Conservation (phyloP, 805 yeast species). For the Wilhelminamyces savonicus region DNA sequence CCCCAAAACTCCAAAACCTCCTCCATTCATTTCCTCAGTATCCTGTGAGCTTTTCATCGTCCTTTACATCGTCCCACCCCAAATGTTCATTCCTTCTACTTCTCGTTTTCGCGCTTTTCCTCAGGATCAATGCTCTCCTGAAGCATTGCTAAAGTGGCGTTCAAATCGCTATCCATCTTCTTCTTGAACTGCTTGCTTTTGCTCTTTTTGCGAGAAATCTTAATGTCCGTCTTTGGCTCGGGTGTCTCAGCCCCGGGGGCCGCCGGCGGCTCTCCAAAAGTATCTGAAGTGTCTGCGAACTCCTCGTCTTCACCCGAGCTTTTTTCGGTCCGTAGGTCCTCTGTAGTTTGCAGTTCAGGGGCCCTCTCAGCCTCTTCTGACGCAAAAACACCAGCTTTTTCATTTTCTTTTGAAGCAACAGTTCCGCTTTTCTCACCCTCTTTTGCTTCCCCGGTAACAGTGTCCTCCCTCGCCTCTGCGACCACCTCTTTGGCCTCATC, state of each 20-base stretch:
- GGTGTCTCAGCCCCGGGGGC: not conserved
- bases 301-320: too few species aligned
- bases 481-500: not conserved
- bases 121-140: slow-evolving; percentile 26
- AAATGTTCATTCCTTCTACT: too few species aligned
- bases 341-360: too few species aligned
- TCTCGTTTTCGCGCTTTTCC: too few species aligned
- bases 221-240: not conserved
- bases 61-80: too few species aligned
- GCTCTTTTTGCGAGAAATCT: slow-evolving; percentile 20
- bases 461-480: not conserved
- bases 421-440: slow-evolving; percentile 3
- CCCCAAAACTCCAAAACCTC: too few species aligned
- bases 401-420: slow-evolving; percentile 1
- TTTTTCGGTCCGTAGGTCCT: too few species aligned
- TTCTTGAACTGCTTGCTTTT: slow-evolving; percentile 28
- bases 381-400: slow-evolving; percentile 1
- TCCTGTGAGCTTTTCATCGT: too few species aligned
- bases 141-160: slow-evolving; percentile 33
- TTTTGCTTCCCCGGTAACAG: not conserved
- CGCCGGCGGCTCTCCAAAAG: too few species aligned
- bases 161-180: slow-evolving; percentile 27
- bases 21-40: too few species aligned
- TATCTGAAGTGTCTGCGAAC: slow-evolving; percentile 12
- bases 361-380: not conserved